Percentiles rank a stretch among this genome's conserved stretches.
phyloP scores from a whole-genome alignment of 192 early-diverging fungal species.

The Podila minutissima region DNA sequence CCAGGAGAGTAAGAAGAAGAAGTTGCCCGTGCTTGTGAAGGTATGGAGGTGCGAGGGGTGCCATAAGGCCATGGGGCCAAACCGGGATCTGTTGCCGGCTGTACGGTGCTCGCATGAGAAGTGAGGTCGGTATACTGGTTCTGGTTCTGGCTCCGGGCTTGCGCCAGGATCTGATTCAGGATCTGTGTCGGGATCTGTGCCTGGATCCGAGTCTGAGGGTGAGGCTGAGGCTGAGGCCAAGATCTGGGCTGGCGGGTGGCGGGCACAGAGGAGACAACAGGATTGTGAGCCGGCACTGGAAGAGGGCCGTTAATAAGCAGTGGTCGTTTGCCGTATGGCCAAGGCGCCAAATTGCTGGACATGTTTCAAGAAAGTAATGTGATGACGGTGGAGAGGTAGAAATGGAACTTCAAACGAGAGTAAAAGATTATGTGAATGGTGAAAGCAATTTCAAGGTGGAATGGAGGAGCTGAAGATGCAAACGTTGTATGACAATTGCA shows the following conservation, averaged over 20 bases:
- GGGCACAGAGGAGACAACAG: background rate
- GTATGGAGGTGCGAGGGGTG: background rate
- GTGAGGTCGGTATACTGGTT: too few species aligned
- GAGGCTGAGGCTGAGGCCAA: background rate
- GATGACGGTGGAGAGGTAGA: background rate
- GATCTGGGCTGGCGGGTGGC: background rate
- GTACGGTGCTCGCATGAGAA: background rate
- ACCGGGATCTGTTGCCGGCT: background rate
- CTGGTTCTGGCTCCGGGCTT: too few species aligned
- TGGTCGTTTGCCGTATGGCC: background rate
- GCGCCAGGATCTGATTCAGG: too few species aligned
- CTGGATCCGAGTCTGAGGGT: too few species aligned
- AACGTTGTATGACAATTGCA: background rate
- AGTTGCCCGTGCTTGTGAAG: too few species aligned
- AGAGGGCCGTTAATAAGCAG: background rate
- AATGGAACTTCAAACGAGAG: background rate
- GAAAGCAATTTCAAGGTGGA: background rate
- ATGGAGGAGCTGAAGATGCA: background rate
- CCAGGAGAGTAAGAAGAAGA: too few species aligned
- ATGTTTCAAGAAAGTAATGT: background rate
- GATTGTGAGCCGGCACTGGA: background rate
- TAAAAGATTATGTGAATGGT: background rate
- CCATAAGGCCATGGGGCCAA: background rate
- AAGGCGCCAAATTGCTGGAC: background rate
- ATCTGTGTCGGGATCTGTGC: too few species aligned